Base-by-base conservation (phyloP, 2,329 filamentous ascomycete species). In the Xylariaceae sp. region DNA sequence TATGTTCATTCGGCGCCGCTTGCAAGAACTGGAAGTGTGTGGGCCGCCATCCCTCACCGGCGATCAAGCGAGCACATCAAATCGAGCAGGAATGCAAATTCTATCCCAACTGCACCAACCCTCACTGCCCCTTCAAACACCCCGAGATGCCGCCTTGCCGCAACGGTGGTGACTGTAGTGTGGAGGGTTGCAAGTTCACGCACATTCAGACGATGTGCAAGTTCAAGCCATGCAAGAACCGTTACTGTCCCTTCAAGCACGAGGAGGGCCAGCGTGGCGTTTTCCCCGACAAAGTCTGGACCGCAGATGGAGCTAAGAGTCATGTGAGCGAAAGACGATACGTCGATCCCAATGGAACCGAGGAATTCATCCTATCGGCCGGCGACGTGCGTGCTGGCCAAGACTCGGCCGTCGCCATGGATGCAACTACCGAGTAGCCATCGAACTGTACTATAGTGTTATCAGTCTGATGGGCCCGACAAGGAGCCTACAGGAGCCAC, bases 1-100 rank as follows among this genome's bases (percentile, higher is more conserved):
- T 82, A 15, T 99, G 94, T 77, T 83, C 83, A 15, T 97, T 89
- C 68, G 93, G 92, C 17, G 91, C 86, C 1, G 92, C 92, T 7
- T 99, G 94, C 84, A 96, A 94, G 77, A 99, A 97, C 80, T 83
- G 85, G 69, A 97, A 97, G 77, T 99, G 94, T 71, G 89, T 89
- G 7, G 92, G 84, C 35, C 89, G 91, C 60, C 94, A 99, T 74
- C 94, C 94, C 2, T 97, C 92, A 5, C 94, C 94, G 1, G 92
- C 93, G 4, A 83, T 89, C 67, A 90, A 86, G 72, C 77, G 84
- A 55, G 86, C 87, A 30, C 90, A 93, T 72, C 89, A 96, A 75
- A 82, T 86, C 60, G 89, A 94, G 73, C 86, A 89, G 73, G 88
- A 95, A 70, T 96, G 92, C 83, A 90, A 88, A 71, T 96, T 92